Base-by-base conservation (phyloP, 768 basidiomycete species). In the Tricholoma matsutake region DNA sequence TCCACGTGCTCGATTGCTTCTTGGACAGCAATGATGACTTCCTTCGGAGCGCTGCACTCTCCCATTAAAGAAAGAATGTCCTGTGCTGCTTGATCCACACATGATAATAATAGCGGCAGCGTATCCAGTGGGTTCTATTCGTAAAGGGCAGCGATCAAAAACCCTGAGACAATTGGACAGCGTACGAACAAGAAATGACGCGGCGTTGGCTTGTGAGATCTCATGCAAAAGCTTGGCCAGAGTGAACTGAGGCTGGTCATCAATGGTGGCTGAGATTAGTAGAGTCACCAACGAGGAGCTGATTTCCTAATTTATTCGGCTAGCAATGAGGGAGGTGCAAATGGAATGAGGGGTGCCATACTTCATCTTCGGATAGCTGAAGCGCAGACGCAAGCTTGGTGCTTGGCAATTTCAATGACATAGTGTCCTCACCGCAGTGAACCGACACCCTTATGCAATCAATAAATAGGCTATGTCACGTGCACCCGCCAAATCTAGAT, bases 1-100 rank as follows among this genome's bases (percentile, higher is more conserved):
- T 71, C 68, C 6, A 82, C 55, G 7, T 71, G 73, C 64, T 83
- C 82, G 20, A 78, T 53, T 13, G 71, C 72, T 65, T 83, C 83
- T 66, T 83, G 80, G 6, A 72, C 71, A 1, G 78, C 76, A 37
- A 85, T 78, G 1, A 81, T 66, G 0, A 80, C 72, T 64, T 85
- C 83, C 60, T 79, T 83, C 0, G 82, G 69, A 16, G 76, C 75
- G 18, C 77, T 64, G 53, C 73, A 73, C 61, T 79, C 73, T 6
- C 74, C 79, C 20, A 84, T 70, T 47, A 80, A 65, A 2, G 73
- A 62, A 6, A 83, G 64, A 25, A 84, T 71, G 28, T 78, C 75
- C 20, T 64, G 68, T 2, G 80, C 79, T 34, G 71, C 71, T 6
- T 71, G 68, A 60, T 81, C 76, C 16, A 63, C 63, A 59, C 68